These are phyloP conservation scores for Salix arbutifolia DNA, from an alignment of 345 rosid species.

Conservation along the genomic window DNA sequence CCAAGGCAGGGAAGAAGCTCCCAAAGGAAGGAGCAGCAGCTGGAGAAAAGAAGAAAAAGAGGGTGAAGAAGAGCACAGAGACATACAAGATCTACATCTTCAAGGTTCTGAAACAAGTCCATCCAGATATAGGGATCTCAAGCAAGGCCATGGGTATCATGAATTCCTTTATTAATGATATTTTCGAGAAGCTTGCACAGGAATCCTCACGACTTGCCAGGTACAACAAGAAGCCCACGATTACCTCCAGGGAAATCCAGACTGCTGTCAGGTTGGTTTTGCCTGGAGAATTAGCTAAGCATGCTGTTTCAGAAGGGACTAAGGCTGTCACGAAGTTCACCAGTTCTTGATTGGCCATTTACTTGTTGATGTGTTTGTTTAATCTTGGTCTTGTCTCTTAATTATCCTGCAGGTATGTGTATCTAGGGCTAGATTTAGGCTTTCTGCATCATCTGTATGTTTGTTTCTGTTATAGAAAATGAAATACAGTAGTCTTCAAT, in stretches of 20 bases:
- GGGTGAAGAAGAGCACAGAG: background rate
- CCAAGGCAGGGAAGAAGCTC: background rate
- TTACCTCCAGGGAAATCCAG: background rate
- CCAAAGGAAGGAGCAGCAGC: background rate
- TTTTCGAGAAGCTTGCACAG: background rate
- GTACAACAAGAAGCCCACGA: background rate
- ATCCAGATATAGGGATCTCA: background rate
- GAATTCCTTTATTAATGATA: background rate
- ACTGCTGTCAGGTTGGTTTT: background rate
- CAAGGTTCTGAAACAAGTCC: background rate
- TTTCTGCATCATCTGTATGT: too few species aligned
- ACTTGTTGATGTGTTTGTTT: too few species aligned
- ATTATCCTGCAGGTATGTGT: too few species aligned
- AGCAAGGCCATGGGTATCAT: background rate
- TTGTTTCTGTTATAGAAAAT: too few species aligned
- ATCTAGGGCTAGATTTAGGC: too few species aligned
- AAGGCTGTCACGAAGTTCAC: background rate
- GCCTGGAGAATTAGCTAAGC: background rate
- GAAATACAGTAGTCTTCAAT: too few species aligned
- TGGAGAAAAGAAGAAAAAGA: background rate
- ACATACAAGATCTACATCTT: background rate
- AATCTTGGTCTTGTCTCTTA: too few species aligned
- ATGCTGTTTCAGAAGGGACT: background rate
- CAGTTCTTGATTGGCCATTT: too few species aligned
- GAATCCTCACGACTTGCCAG: background rate